Base-by-base conservation (phyloP, 2,329 filamentous ascomycete genomes). In the Pseudogymnoascus sp. region DNA sequence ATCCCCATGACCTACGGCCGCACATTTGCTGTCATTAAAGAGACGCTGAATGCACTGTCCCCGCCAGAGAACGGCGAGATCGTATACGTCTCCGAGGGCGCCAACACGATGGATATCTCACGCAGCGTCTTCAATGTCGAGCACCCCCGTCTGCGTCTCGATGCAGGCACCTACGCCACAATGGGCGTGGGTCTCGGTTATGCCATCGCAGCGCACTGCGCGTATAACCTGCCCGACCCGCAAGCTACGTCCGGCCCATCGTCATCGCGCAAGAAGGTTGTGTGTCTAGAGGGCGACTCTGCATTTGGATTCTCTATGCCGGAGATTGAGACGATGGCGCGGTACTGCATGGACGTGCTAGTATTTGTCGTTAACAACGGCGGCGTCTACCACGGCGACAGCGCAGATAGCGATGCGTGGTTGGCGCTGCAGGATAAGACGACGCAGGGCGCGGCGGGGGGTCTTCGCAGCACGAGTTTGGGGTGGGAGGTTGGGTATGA, bases 41-140 rank as follows among this genome's bases (percentile, higher is more conserved):
- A 71, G 2, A 76, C 75, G 2, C 71, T 85, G 7, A 75, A 82
- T 64, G 67, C 64, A 3, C 67, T 80, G 30, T 79, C 75, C 0
- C 77, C 74, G 11, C 75, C 74, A 1, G 72, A 75, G 39, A 70
- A 78, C 11, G 79, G 77, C 20, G 71, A 75, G 43, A 75, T 83
- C 22, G 78, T 84, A 20, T 84, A 84, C 63, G 73, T 84, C 36
- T 81, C 80, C 1, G 81, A 85, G 71, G 81, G 82, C 6, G 80
- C 82, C 7, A 84, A 84, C 66, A 83, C 81, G 6, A 85, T 84
- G 82, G 82, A 85, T 65, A 83, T 84, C 60, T 82, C 79, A 2
- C 78, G 82, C 18, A 79, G 78, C 11, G 74, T 78, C 43, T 84
- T 85, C 67, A 75, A 78, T 0, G 73, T 84, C 16, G 74, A 81